phyloP scores from a whole-genome alignment of 306 rosid genomes.

The Potentilla sterilis region DNA sequence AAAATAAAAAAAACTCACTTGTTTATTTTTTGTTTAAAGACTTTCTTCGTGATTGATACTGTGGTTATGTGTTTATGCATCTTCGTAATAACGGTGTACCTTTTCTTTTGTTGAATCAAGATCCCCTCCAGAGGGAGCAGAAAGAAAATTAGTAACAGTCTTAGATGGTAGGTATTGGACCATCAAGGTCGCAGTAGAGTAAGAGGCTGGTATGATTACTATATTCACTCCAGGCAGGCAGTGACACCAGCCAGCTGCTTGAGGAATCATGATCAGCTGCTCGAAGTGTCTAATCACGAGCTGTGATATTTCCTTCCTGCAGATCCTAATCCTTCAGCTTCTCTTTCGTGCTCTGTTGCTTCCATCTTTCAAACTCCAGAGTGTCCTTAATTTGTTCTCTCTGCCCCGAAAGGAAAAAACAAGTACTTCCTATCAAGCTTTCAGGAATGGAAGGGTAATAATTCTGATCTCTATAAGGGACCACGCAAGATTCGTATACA shows the following conservation, averaged over 20 bases:
- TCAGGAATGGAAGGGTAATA: not conserved
- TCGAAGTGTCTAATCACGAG: conserved; percentile 23
- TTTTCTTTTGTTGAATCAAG: no score
- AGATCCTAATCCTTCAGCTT: not conserved
- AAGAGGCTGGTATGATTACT: not conserved
- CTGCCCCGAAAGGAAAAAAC: not conserved
- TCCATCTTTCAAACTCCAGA: conserved; percentile 11
- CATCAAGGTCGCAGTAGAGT: not conserved
- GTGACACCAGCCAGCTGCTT: not conserved
- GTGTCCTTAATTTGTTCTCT: conserved; percentile 10
- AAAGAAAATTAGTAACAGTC: not conserved
- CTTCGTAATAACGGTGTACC: no score
- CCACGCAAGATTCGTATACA: conserved; percentile 12
- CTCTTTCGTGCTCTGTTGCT: not conserved
- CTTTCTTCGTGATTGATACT: no score
- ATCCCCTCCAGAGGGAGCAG: not conserved
- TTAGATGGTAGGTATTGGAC: conserved; percentile 3
- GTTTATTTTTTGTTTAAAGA: no score
- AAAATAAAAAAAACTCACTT: no score
- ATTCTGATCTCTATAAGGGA: conserved; percentile 5
- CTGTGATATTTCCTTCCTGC: not conserved
- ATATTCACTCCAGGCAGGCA: not conserved
- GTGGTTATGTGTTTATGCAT: no score
- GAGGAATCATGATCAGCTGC: conserved; percentile 14
- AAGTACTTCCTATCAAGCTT: not conserved